Evolutionary conservation across 1,284 basidiomycete species (phyloP).

Genomic region (Puccinia triticina): DNA sequence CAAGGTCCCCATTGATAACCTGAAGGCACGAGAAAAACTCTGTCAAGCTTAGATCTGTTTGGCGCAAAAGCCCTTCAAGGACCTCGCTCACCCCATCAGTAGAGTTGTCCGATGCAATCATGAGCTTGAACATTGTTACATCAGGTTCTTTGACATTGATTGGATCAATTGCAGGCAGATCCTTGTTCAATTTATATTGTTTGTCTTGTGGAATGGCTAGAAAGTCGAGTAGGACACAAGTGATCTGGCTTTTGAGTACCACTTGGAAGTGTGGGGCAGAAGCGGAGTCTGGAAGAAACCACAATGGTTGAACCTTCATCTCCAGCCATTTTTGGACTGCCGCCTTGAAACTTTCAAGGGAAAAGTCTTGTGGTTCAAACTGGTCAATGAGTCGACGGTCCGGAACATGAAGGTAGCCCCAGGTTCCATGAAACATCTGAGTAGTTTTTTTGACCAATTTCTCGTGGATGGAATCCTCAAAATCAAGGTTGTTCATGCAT

Average conservation of each 20-base stretch:
- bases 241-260: background rate
- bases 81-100: background rate
- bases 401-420: constrained; percentile 15
- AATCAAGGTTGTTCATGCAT: too few species aligned
- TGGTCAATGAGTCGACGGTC: too few species aligned
- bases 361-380: too few species aligned
- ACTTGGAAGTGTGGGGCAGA: background rate
- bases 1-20: constrained; percentile 19
- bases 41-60: background rate
- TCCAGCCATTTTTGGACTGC: too few species aligned
- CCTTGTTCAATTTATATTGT: background rate
- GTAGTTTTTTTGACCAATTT: background rate
- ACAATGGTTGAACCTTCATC: background rate
- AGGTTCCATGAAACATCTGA: constrained; percentile 5
- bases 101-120: constrained; percentile 26
- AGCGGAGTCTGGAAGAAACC: background rate
- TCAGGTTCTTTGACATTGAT: background rate
- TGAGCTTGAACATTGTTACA: constrained; percentile 25
- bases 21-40: background rate
- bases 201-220: background rate
- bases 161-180: background rate
- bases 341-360: too few species aligned
- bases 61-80: background rate
- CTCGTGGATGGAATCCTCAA: background rate
- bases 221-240: background rate